Percentiles rank a stretch among this genome's conserved stretches.
These are phyloP conservation scores for Candida pseudofarinosa DNA, from an alignment of 805 yeast species.

Conservation along the genomic window DNA sequence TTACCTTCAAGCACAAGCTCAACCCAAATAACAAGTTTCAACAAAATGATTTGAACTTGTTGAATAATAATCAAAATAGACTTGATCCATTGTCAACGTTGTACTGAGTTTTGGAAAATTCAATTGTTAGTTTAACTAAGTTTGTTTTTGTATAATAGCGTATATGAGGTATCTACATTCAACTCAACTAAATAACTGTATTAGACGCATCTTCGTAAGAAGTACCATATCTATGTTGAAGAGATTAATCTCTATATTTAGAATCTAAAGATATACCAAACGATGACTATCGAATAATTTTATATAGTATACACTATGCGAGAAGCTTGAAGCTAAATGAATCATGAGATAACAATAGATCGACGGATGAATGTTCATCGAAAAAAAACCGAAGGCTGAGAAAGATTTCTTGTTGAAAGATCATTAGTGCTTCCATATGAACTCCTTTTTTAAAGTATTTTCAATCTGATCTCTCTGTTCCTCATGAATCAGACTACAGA, in stretches of 20 bases:
- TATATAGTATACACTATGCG: neutral
- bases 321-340: neutral
- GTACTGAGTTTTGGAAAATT: slow-evolving; percentile 17
- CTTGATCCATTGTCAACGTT: slow-evolving; percentile 43
- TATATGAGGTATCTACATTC: neutral
- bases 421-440: slow-evolving; percentile 47
- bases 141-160: neutral
- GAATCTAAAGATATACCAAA: no score
- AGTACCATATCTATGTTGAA: no score
- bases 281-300: no score
- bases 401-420: no score
- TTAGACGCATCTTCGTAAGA: neutral
- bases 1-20: slow-evolving; percentile 85
- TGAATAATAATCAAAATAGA: slow-evolving; percentile 22
- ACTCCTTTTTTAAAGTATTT: slow-evolving; percentile 48
- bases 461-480: slow-evolving; percentile 47
- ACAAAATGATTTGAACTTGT: slow-evolving; percentile 33
- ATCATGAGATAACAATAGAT: neutral
- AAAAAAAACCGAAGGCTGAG: no score
- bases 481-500: slow-evolving; percentile 42
- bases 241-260: no score
- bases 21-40: slow-evolving; percentile 50
- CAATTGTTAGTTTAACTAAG: neutral
- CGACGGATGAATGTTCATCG: neutral
- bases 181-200: neutral